Evolutionary conservation across 495 filamentous ascomycete genomes (phyloP).

Genomic region (Lasiosphaeria ovina): DNA sequence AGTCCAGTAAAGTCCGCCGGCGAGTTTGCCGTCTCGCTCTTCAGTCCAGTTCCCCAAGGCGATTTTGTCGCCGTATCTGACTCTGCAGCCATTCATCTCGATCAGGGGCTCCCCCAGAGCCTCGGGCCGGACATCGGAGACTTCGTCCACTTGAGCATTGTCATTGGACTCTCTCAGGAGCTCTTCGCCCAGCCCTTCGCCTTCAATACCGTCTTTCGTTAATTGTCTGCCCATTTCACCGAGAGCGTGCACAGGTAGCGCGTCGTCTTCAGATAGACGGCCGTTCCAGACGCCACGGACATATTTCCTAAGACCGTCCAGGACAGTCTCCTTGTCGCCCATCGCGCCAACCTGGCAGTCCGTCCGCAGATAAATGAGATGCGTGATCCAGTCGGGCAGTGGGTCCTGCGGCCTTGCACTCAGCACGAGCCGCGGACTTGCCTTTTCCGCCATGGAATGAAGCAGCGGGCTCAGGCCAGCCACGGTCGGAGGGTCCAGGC

Average conservation of each 20-base stretch:
- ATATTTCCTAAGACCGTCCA: constrained; percentile 45
- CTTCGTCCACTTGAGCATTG: neutral
- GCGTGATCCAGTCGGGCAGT: constrained; percentile 86
- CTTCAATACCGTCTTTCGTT: constrained; percentile 45
- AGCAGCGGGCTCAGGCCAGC: constrained; percentile 67
- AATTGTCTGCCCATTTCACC: constrained; percentile 50
- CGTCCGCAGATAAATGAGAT: constrained; percentile 66
- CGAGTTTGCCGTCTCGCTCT: constrained; percentile 41
- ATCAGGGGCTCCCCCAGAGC: constrained; percentile 61
- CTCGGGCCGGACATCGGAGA: neutral
- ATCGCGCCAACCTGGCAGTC: constrained; percentile 55
- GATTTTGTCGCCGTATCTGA: constrained; percentile 74
- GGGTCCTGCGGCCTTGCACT: constrained; percentile 80
- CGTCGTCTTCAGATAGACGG: constrained; percentile 32
- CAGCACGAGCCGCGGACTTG: constrained; percentile 68
- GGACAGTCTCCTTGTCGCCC: constrained; percentile 55
- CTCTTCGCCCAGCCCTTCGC: constrained; percentile 30
- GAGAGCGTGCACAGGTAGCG: constrained; percentile 44
- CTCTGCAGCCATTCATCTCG: constrained; percentile 78
- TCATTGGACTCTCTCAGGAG: neutral
- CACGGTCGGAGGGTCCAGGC: constrained; percentile 80
- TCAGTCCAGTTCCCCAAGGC: constrained; percentile 80
- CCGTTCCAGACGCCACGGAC: constrained; percentile 40
- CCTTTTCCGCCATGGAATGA: constrained; percentile 58
- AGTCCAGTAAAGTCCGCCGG: constrained; percentile 73